Percentiles rank a stretch among this genome's conserved stretches.
Evolutionary conservation across 2,329 filamentous ascomycete species (phyloP).

Genomic region (Neofusicoccum sp.): DNA sequence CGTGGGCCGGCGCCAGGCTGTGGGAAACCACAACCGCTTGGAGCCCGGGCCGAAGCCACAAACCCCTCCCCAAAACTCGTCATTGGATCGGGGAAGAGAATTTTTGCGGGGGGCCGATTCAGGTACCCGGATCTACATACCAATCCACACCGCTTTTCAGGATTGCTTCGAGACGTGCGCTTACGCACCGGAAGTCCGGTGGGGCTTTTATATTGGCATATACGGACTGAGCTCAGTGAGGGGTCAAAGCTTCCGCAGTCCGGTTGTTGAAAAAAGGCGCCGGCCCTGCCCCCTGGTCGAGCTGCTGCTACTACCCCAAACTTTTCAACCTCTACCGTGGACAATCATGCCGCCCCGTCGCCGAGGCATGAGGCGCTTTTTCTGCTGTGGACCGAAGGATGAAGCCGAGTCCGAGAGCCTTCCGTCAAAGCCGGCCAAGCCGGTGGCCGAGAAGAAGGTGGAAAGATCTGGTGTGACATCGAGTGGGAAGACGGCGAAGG

Average conservation of each 20-base stretch:
- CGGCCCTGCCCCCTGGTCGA: slow-evolving; percentile 12
- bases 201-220: slow-evolving; percentile 19
- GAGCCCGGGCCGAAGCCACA: slow-evolving; percentile 13
- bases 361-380: slow-evolving; percentile 17
- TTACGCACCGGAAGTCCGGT: slow-evolving; percentile 12
- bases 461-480: slow-evolving; percentile 7
- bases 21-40: slow-evolving; percentile 10
- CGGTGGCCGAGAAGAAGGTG: slow-evolving; percentile 8
- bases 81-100: slow-evolving; percentile 17
- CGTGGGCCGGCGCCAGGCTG: slow-evolving; percentile 5
- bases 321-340: not conserved
- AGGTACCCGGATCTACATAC: slow-evolving; percentile 17
- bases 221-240: slow-evolving; percentile 11
- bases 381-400: slow-evolving; percentile 17
- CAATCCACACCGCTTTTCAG: slow-evolving; percentile 17
- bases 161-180: slow-evolving; percentile 11
- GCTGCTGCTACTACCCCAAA: slow-evolving; percentile 6
- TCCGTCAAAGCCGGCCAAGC: slow-evolving; percentile 14
- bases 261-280: slow-evolving; percentile 16
- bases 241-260: slow-evolving; percentile 14
- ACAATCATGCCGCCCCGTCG: slow-evolving; percentile 14
- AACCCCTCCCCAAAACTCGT: not conserved
- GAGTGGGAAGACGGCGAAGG: slow-evolving; percentile 7
- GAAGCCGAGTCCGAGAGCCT: not conserved
- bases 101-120: slow-evolving; percentile 12